Evolutionary conservation across 345 rosid species (phyloP).

Genomic region (Gossypium ekmanianum): DNA sequence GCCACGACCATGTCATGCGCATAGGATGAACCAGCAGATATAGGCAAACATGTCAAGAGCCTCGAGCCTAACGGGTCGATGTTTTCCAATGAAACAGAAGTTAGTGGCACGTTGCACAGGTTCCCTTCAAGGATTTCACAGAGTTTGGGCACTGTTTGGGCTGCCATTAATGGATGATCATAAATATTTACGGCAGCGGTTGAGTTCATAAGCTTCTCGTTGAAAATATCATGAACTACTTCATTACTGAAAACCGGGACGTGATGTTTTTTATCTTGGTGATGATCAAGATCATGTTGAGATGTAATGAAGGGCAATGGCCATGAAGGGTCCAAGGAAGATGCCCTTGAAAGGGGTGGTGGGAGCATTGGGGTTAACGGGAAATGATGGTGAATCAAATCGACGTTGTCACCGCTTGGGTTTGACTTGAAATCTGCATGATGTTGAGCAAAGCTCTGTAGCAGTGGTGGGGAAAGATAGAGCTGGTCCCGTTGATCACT

Average conservation of each 20-base stretch:
- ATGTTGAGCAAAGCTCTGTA: constrained; percentile 43
- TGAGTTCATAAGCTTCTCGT: constrained; percentile 25
- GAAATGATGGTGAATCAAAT: constrained; percentile 22
- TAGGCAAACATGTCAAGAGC: constrained; percentile 28
- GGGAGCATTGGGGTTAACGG: constrained; percentile 17
- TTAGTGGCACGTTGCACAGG: constrained; percentile 18
- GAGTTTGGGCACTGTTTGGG: constrained; percentile 42
- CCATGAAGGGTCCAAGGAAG: constrained; percentile 28
- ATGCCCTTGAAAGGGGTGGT: constrained; percentile 10
- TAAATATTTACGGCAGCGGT: constrained; percentile 25
- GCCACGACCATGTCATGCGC: constrained; percentile 28
- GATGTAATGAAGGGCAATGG: constrained; percentile 21
- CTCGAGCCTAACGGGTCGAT: constrained; percentile 23
- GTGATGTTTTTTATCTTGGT: constrained; percentile 15
- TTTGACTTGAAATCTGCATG: constrained; percentile 39
- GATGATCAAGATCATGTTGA: constrained; percentile 21
- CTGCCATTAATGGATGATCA: constrained; percentile 17
- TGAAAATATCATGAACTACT: not conserved
- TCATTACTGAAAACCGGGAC: constrained; percentile 24
- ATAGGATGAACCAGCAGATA: constrained; percentile 20
- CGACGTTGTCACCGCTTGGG: constrained; percentile 18
- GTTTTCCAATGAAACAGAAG: constrained; percentile 26
- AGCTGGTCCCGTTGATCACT: constrained; percentile 28
- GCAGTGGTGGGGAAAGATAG: constrained; percentile 31
- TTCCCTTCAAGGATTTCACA: constrained; percentile 52